phyloP scores from a whole-genome alignment of 2,329 filamentous ascomycete genomes.

The Stemphylium vesicarium region DNA sequence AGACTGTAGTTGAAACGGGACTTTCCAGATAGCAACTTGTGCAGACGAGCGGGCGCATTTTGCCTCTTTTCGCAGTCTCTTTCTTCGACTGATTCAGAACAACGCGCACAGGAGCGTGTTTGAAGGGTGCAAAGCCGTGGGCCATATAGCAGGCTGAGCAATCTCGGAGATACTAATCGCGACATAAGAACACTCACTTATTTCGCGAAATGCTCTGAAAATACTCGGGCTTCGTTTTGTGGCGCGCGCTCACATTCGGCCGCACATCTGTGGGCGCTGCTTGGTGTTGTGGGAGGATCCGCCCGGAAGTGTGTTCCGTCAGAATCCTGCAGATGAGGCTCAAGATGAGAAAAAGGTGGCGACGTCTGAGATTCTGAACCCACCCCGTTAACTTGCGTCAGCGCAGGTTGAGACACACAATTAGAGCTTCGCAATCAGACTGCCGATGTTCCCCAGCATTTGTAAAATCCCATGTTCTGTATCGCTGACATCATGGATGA shows the following conservation, averaged over 20 bases:
- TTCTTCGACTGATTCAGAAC: background rate
- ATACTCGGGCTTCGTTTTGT: background rate
- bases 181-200: too few species aligned
- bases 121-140: too few species aligned
- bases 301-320: background rate
- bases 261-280: background rate
- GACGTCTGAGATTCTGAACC: background rate
- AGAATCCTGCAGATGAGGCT: background rate
- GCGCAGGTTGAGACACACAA: too few species aligned
- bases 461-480: background rate
- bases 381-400: too few species aligned
- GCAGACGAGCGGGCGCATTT: background rate
- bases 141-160: too few species aligned
- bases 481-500: background rate
- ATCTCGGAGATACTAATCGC: too few species aligned
- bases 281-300: background rate
- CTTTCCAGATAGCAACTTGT: background rate
- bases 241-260: background rate
- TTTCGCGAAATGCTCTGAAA: background rate
- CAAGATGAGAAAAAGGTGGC: background rate
- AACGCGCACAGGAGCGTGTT: too few species aligned
- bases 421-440: background rate
- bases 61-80: background rate
- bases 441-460: slow-evolving; percentile 7
- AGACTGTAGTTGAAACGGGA: slow-evolving; percentile 6